Percentiles rank a stretch among this genome's conserved stretches.
Evolutionary conservation across 2,329 filamentous ascomycete species (phyloP).

Genomic region (Neonectria faginata): DNA sequence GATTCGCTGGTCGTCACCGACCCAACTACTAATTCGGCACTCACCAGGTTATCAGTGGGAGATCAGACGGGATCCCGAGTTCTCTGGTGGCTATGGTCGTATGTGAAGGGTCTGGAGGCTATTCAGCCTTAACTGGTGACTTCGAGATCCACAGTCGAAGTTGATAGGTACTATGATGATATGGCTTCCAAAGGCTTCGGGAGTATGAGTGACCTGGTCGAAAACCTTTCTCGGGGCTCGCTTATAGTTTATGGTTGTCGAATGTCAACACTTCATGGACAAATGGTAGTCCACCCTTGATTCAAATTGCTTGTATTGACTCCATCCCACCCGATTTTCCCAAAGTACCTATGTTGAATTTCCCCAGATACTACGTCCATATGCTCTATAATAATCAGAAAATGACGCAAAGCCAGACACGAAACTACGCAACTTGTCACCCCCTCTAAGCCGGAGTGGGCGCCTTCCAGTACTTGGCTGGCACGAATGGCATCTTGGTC

Average conservation of each 20-base stretch:
- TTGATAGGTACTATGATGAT: not conserved
- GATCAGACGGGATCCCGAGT: constrained; percentile 38
- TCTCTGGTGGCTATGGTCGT: constrained; percentile 35
- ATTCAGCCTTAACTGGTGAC: not conserved
- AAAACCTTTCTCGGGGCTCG: not conserved
- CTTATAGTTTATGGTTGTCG: not conserved
- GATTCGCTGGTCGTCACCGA: constrained; percentile 34
- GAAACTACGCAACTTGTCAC: not conserved
- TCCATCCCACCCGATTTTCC: constrained; percentile 18
- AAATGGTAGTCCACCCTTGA: not conserved
- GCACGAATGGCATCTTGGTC: constrained; percentile 89
- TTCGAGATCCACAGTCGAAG: not conserved
- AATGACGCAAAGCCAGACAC: constrained; percentile 4
- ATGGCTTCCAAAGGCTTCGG: not conserved
- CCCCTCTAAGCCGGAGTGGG: constrained; percentile 14
- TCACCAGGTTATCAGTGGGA: constrained; percentile 32
- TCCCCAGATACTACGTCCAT: constrained; percentile 5
- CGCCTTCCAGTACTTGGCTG: constrained; percentile 75
- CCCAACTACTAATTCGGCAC: constrained; percentile 21
- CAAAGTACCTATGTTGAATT: constrained; percentile 25
- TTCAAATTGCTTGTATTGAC: constrained; percentile 13
- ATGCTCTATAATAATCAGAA: constrained; percentile 10
- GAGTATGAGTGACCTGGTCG: not conserved
- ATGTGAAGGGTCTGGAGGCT: constrained; percentile 18
- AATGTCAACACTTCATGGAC: not conserved